Conservation (phyloP, 2,329 filamentous ascomycete genomes). For the Alternaria brassicicola region DNA sequence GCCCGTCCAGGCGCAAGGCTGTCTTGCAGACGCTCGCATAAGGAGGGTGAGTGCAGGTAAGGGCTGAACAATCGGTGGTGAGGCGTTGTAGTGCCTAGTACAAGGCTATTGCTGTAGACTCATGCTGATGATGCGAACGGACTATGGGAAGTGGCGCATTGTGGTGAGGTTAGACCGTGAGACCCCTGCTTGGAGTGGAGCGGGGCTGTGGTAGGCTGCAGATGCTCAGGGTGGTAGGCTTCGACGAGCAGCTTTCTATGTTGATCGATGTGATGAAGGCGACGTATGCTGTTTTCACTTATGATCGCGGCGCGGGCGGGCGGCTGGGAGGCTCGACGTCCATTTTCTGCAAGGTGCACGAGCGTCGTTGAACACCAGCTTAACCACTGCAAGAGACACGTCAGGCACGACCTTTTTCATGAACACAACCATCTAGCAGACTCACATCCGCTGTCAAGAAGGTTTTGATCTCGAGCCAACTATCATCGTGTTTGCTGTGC, state of each 20-base stretch:
- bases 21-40: slow-evolving; percentile 14
- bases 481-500: not conserved
- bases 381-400: not conserved
- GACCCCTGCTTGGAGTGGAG: slow-evolving; percentile 1
- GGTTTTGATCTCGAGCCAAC: not conserved
- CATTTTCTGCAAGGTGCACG: not conserved
- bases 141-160: slow-evolving; percentile 17
- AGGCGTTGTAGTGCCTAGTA: slow-evolving; percentile 7
- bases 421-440: not conserved
- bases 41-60: slow-evolving; percentile 9
- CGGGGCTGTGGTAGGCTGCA: slow-evolving; percentile 5
- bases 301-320: not conserved
- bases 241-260: not conserved
- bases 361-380: not conserved
- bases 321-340: not conserved
- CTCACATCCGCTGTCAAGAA: no score
- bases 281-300: not conserved
- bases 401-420: not conserved
- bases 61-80: slow-evolving; percentile 11
- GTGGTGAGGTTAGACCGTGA: slow-evolving; percentile 14
- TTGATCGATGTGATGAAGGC: not conserved
- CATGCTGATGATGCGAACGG: slow-evolving; percentile 13
- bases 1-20: not conserved
- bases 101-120: slow-evolving; percentile 12
- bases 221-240: slow-evolving; percentile 6